Percentiles rank a stretch among this genome's conserved stretches.
phyloP scores from a whole-genome alignment of 441 rosid species.

The Geranium incanum region DNA sequence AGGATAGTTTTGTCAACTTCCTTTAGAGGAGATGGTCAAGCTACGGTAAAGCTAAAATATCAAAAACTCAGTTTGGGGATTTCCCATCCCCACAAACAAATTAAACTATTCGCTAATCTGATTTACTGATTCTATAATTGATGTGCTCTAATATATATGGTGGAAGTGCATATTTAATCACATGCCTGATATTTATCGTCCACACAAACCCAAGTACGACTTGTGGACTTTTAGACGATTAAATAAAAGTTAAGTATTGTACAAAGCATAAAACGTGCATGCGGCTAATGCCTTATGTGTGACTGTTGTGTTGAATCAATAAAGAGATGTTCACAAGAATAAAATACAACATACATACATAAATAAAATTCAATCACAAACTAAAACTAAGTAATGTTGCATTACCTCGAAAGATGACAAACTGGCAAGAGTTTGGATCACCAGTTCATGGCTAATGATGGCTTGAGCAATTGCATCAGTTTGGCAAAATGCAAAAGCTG shows the following conservation, averaged over 20 bases:
- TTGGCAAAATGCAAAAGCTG: conserved; percentile 70
- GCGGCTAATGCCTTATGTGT: not conserved
- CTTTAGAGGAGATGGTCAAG: not conserved
- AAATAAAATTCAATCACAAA: not conserved
- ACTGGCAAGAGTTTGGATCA: conserved; percentile 62
- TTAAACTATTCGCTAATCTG: not conserved
- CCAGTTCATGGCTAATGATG: conserved; percentile 47
- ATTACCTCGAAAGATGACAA: conserved; percentile 59
- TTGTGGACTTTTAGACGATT: not conserved
- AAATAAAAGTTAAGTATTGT: not conserved
- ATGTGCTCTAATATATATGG: not conserved
- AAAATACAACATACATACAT: not conserved
- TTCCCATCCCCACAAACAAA: not conserved
- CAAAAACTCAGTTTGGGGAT: too few relatives aligned
- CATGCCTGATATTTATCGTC: too few relatives aligned
- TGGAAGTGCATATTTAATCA: not conserved
- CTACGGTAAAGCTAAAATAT: not conserved
- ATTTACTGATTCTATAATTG: not conserved
- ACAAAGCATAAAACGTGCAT: not conserved
- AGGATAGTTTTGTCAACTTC: not conserved
- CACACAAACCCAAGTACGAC: not conserved
- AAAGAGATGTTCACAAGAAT: not conserved
- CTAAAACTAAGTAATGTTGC: not conserved
- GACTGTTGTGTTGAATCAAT: not conserved
- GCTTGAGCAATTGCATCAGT: conserved; percentile 40